A percentile compares a stretch with the other conserved stretches of the same genome.
These are phyloP conservation scores for Manihot esculenta DNA, from an alignment of 441 rosid species.

Conservation along the genomic window DNA sequence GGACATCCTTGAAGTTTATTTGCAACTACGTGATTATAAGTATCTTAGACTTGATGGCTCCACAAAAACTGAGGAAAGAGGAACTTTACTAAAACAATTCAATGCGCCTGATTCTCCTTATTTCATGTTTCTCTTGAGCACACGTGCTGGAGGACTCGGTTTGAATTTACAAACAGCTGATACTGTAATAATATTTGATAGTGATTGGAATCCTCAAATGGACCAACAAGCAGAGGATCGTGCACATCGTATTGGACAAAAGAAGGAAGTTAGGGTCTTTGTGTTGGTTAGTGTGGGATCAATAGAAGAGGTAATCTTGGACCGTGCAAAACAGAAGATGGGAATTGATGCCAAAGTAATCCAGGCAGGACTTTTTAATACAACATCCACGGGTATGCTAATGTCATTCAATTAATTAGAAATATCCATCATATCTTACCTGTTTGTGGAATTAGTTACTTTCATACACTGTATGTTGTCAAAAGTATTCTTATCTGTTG, in stretches of 20 bases:
- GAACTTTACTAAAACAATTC: conserved; percentile 77
- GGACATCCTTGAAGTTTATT: conserved; percentile 90
- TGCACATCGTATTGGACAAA: conserved; percentile 99
- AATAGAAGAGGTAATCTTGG: conserved; percentile 97
- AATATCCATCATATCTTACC: background rate
- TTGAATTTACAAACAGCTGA: conserved; percentile 98
- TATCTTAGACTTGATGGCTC: conserved; percentile 98
- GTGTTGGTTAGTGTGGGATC: conserved; percentile 99
- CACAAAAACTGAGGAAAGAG: conserved; percentile 99
- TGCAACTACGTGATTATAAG: conserved; percentile 72
- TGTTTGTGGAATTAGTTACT: background rate
- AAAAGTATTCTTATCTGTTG: background rate
- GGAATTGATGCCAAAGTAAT: conserved; percentile 99
- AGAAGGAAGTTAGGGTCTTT: conserved; percentile 99
- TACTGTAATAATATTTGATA: conserved; percentile 97
- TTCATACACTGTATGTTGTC: background rate
- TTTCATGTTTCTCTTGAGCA: conserved; percentile 98
- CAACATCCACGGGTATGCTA: conserved; percentile 91
- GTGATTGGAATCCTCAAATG: conserved; percentile 99
- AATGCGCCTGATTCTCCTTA: conserved; percentile 97
- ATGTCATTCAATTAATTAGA: conserved; percentile 8
- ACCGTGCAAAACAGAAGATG: conserved; percentile 99
- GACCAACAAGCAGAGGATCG: conserved; percentile 99
- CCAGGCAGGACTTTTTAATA: conserved; percentile 99
- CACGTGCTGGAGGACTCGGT: conserved; percentile 99